Conservation (phyloP, 2,329 filamentous ascomycete genomes). For the Fusarium sp. region DNA sequence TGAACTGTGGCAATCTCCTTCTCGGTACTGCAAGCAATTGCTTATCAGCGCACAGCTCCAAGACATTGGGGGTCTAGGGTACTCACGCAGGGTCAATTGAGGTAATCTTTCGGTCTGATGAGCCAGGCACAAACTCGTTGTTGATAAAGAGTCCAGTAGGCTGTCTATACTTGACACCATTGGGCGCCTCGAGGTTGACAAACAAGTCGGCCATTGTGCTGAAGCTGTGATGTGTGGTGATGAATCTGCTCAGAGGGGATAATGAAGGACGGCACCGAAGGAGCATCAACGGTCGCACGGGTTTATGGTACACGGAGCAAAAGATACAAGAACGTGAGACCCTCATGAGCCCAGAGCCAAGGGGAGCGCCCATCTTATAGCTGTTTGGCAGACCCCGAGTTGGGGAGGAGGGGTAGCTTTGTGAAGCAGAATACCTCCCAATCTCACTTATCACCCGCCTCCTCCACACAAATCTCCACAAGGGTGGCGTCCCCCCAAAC, state of each 20-base stretch:
- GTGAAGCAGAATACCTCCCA: not conserved
- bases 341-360: conserved; percentile 9
- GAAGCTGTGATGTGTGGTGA: conserved; percentile 23
- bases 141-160: conserved; percentile 83
- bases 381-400: conserved; percentile 21
- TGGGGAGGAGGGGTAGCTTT: conserved; percentile 20
- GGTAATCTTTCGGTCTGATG: conserved; percentile 40
- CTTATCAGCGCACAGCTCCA: not conserved
- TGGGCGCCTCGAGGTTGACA: conserved; percentile 75
- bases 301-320: conserved; percentile 7
- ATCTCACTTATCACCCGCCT: conserved; percentile 20
- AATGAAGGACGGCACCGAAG: conserved; percentile 22
- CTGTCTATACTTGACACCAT: conserved; percentile 76
- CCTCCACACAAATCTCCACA: conserved; percentile 30
- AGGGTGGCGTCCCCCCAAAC: conserved; percentile 1
- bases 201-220: conserved; percentile 40
- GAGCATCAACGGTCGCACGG: conserved; percentile 7
- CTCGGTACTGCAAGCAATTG: conserved; percentile 37
- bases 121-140: conserved; percentile 73
- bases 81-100: conserved; percentile 45
- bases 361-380: conserved; percentile 36
- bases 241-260: conserved; percentile 11
- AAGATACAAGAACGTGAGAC: conserved; percentile 2
- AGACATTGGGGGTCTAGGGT: too few relatives aligned
- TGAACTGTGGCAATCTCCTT: conserved; percentile 44